Evolutionary conservation across 345 rosid genomes (phyloP).

Genomic region (Boechera divaricarpa): DNA sequence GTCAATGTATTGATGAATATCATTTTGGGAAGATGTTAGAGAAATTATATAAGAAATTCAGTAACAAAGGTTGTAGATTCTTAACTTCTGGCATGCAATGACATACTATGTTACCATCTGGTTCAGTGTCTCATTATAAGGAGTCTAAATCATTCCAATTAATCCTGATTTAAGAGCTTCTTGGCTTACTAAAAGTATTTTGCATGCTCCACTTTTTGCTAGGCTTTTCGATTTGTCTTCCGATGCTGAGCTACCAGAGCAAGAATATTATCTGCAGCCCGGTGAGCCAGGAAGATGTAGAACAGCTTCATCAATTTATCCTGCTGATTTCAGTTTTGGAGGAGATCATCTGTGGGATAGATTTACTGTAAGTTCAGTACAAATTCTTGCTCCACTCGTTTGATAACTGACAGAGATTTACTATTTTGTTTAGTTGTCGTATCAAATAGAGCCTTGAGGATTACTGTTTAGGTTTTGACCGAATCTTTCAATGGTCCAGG

Average conservation of each 20-base stretch:
- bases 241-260: conserved; percentile 81
- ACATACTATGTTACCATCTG: conserved; percentile 18
- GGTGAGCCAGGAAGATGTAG: conserved; percentile 79
- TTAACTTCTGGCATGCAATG: conserved; percentile 11
- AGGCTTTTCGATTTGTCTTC: conserved; percentile 87
- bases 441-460: conserved; percentile 23
- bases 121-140: conserved; percentile 10
- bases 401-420: not conserved
- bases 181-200: not conserved
- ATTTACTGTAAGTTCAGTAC: conserved; percentile 74
- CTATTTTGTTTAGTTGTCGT: conserved; percentile 15
- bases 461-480: conserved; percentile 28
- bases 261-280: conserved; percentile 94
- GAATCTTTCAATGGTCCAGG: conserved; percentile 58
- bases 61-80: conserved; percentile 21
- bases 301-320: conserved; percentile 76
- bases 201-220: conserved; percentile 40
- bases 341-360: conserved; percentile 97
- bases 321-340: conserved; percentile 87
- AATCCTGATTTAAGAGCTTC: not conserved
- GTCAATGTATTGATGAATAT: conserved; percentile 5
- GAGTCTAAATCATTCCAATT: not conserved
- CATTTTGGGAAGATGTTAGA: conserved; percentile 10
- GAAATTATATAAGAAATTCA: not conserved
- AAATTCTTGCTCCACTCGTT: conserved; percentile 16